phyloP scores from a whole-genome alignment of 2,329 filamentous ascomycete species.

The Colletotrichum sp. region DNA sequence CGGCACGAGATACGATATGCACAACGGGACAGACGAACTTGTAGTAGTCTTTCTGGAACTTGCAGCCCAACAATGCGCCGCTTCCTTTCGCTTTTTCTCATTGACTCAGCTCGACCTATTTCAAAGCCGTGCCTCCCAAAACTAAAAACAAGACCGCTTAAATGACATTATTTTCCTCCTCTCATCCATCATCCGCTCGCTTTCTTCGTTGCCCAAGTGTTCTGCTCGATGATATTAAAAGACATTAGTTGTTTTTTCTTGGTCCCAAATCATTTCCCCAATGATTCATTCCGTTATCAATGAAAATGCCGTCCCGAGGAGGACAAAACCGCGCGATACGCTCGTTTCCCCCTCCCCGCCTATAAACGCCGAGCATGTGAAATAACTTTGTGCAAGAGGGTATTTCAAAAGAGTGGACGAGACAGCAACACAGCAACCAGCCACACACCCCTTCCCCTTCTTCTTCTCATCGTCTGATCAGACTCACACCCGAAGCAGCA shows the following conservation, averaged over 20 bases:
- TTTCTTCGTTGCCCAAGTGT: not conserved
- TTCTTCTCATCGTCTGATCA: too few species aligned
- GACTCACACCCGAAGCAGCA: not conserved
- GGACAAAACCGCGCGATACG: not conserved
- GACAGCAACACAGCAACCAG: constrained; percentile 3
- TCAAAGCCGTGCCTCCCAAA: not conserved
- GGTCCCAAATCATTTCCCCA: not conserved
- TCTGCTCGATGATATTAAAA: constrained; percentile 9
- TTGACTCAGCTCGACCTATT: not conserved
- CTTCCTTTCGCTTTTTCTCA: not conserved
- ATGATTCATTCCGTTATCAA: not conserved
- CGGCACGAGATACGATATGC: not conserved
- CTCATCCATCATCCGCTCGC: not conserved
- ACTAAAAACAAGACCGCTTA: not conserved
- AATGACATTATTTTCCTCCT: not conserved
- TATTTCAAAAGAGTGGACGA: constrained; percentile 15
- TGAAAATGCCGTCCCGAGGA: not conserved
- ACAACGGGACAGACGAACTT: not conserved
- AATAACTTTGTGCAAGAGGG: constrained; percentile 16
- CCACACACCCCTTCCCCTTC: not conserved
- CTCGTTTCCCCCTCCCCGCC: not conserved
- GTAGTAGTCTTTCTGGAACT: not conserved
- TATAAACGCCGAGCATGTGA: constrained; percentile 19
- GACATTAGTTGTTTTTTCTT: constrained; percentile 5
- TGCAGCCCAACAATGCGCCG: not conserved